Conservation (phyloP, 192 early-diverging fungal genomes). For the Glomus cerebriforme region DNA sequence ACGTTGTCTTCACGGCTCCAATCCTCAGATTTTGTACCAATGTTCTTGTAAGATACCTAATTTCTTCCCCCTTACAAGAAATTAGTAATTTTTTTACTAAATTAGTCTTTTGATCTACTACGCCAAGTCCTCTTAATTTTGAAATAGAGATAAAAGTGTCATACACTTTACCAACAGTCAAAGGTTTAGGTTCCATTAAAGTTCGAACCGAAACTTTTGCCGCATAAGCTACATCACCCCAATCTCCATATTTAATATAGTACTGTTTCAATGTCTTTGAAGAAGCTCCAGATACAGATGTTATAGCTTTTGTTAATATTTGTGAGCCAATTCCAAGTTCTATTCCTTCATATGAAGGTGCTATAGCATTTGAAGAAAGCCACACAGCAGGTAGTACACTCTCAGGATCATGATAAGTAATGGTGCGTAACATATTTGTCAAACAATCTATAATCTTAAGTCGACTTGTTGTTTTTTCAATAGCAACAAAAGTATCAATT, state of each 20-base stretch:
- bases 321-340: conserved; percentile 40
- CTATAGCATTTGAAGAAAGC: conserved; percentile 42
- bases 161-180: conserved; percentile 34
- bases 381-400: conserved; percentile 38
- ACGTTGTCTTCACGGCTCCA: conserved; percentile 77
- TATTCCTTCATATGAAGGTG: conserved; percentile 37
- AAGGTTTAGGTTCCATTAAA: conserved; percentile 32
- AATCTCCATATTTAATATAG: conserved; percentile 38
- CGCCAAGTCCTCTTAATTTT: conserved; percentile 32
- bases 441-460: conserved; percentile 27
- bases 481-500: conserved; percentile 17
- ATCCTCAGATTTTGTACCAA: conserved; percentile 79
- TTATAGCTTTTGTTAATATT: conserved; percentile 36
- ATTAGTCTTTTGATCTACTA: conserved; percentile 44
- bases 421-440: conserved; percentile 37
- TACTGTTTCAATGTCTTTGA: conserved; percentile 29
- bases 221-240: conserved; percentile 39
- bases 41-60: conserved; percentile 41
- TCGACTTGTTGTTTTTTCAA: conserved; percentile 28
- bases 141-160: conserved; percentile 28
- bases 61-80: conserved; percentile 46
- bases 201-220: conserved; percentile 40
- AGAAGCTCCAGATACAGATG: conserved; percentile 26
- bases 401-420: conserved; percentile 32
- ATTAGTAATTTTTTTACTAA: conserved; percentile 50